A percentile compares a stretch with the other conserved stretches of the same genome.
These are phyloP conservation scores for Neonectria faginata DNA, from an alignment of 2,329 filamentous ascomycete genomes.

Conservation along the genomic window DNA sequence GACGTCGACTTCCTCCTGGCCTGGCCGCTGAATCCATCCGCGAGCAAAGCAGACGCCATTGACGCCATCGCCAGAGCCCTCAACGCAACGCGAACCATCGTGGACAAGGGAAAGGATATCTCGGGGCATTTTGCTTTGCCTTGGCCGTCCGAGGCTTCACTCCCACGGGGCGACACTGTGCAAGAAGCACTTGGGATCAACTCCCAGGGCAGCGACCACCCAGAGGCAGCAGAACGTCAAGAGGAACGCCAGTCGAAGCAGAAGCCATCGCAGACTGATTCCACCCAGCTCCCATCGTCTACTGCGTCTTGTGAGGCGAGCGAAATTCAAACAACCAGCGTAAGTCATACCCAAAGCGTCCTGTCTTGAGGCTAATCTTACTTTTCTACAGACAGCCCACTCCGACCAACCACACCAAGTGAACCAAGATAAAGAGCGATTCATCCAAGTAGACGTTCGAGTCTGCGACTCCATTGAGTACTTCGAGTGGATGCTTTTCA, in stretches of 20 bases:
- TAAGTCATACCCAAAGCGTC: neutral
- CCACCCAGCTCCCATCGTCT: neutral
- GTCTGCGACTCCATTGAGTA: slow-evolving; percentile 57
- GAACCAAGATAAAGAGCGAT: slow-evolving; percentile 37
- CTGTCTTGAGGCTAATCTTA: neutral
- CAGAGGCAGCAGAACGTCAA: neutral
- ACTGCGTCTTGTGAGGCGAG: neutral
- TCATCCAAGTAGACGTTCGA: slow-evolving; percentile 78
- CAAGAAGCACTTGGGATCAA: neutral
- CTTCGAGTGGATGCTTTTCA: slow-evolving; percentile 74
- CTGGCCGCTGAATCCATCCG: slow-evolving; percentile 40
- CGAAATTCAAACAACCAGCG: neutral
- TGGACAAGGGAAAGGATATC: slow-evolving; percentile 38
- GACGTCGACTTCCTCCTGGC: slow-evolving; percentile 79
- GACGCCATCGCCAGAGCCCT: slow-evolving; percentile 38
- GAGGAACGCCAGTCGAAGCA: neutral
- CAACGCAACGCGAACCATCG: slow-evolving; percentile 52
- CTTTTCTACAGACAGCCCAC: neutral
- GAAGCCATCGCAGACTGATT: neutral
- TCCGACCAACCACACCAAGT: slow-evolving; percentile 2
- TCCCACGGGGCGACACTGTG: neutral
- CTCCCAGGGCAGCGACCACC: neutral
- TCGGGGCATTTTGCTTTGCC: slow-evolving; percentile 66
- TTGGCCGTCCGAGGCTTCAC: slow-evolving; percentile 56
- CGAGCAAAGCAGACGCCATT: slow-evolving; percentile 45